Evolutionary conservation across 148 eudicot species (phyloP).

Genomic region (Spergularia marina): DNA sequence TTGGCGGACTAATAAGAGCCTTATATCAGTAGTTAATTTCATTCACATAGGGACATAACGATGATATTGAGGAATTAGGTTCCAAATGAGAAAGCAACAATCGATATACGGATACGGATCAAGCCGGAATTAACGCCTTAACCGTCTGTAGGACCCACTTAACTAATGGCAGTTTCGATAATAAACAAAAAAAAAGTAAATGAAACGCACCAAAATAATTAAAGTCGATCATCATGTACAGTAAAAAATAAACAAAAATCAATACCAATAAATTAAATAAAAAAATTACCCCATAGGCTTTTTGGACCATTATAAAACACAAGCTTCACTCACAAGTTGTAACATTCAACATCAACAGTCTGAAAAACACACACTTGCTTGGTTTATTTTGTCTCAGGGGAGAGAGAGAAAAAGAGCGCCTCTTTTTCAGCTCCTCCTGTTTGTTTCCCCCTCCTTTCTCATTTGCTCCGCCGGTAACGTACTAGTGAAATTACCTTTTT

Average conservation of each 20-base stretch:
- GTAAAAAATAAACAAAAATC: too few species aligned
- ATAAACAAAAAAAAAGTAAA: too few species aligned
- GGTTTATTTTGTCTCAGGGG: background rate
- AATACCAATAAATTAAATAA: too few species aligned
- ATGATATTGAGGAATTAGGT: too few species aligned
- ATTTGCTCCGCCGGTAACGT: background rate
- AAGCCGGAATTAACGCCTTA: slow-evolving; percentile 41
- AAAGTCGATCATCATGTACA: too few species aligned
- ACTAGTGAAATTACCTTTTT: background rate
- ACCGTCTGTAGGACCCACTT: slow-evolving; percentile 37
- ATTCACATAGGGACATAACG: too few species aligned
- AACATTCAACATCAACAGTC: slow-evolving; percentile 2
- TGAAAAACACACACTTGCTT: slow-evolving; percentile 13
- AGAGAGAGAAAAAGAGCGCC: slow-evolving; percentile 7
- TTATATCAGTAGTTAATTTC: too few species aligned
- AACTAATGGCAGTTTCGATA: slow-evolving; percentile 28
- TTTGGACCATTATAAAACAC: slow-evolving; percentile 24
- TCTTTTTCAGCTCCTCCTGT: background rate
- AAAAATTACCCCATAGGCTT: background rate
- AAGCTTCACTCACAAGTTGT: background rate
- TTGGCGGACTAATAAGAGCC: too few species aligned
- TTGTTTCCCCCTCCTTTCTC: background rate
- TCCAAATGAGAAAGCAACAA: slow-evolving; percentile 12
- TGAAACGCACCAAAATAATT: too few species aligned
- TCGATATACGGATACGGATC: slow-evolving; percentile 20